Base-by-base conservation (phyloP, 2,329 filamentous ascomycete species). In the Beauveria australis region DNA sequence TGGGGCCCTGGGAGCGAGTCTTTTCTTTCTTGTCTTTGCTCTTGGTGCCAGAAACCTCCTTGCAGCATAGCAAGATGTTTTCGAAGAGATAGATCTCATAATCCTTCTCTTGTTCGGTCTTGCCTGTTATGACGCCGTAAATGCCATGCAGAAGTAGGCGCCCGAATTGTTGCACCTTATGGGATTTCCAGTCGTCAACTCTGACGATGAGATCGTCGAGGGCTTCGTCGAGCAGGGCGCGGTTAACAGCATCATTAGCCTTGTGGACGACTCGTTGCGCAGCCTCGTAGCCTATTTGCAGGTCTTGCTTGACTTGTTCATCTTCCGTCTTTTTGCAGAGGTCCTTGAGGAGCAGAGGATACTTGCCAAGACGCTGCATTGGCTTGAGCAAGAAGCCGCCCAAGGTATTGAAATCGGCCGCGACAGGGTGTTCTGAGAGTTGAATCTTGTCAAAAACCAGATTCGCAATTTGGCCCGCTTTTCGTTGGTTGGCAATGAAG, bases 11-110 rank as follows among this genome's bases (percentile, higher is more conserved):
- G 0, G 81, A 81, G 60, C 78, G 78, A 5, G 81, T 82, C 70
- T 84, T 85, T 70, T 87, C 85, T 67, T 85, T 87, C 71, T 91
- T 93, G 60, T 91, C 89, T 72, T 89, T 91, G 72, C 73, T 80
- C 77, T 97, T 97, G 73, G 87, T 91, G 14, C 89, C 85, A 60
- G 92, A 89, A 58, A 94, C 82, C 70, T 97, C 94, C 78, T 97
- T 99, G 83, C 94, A 97, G 74, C 94, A 97, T 37, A 99, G 83
- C 48, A 99, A 79, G 61, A 99, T 99, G 71, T 86, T 89, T 72
- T 97, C 91, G 73, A 99, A 99, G 33, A 99, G 86, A 74, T 96
- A 99, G 63, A 99, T 95, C 73, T 96, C 93, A 72, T 97, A 99
- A 89, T 97, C 92, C 81, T 93, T 89, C 76, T 96, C 92, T 67